These are phyloP conservation scores for Talaromyces thailandensis DNA, from an alignment of 495 filamentous ascomycete species.

Conservation along the genomic window DNA sequence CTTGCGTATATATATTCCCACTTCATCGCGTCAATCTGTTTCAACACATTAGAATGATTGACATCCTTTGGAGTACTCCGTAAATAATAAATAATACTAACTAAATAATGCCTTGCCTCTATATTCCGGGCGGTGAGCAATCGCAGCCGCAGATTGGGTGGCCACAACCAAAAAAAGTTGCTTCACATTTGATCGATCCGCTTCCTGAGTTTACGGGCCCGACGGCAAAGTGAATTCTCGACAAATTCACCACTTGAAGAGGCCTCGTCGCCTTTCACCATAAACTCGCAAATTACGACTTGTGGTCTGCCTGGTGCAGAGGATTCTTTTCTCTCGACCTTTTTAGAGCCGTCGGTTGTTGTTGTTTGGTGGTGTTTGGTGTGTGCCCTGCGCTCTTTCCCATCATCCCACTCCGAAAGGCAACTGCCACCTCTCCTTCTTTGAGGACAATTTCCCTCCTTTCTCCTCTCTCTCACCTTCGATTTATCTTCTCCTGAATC, in stretches of 20 bases:
- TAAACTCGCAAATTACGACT: neutral
- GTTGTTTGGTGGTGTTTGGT: neutral
- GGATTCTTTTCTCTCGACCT: conserved; percentile 7
- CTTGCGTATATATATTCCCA: neutral
- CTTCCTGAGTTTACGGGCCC: neutral
- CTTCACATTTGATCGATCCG: neutral
- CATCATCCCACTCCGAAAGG: conserved; percentile 15
- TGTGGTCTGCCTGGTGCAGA: conserved; percentile 39
- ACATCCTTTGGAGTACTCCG: too few species aligned
- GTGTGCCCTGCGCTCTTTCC: conserved; percentile 9
- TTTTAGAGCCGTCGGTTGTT: neutral
- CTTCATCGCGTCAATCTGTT: neutral
- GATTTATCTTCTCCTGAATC: conserved; percentile 3
- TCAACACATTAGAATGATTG: too few species aligned
- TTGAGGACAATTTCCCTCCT: neutral
- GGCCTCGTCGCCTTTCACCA: conserved; percentile 5
- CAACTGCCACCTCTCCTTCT: conserved; percentile 7
- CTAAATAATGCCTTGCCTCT: neutral
- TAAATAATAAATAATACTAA: neutral
- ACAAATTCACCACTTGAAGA: neutral
- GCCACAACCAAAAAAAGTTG: conserved; percentile 5
- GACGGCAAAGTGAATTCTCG: neutral
- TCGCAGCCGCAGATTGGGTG: conserved; percentile 5
- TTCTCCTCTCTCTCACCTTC: conserved; percentile 2
- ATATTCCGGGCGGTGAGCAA: neutral